Evolutionary conservation across 345 rosid species (phyloP), one percentile per base, ranked within the genome.

Genomic region (Bruguiera gymnorhiza): DNA sequence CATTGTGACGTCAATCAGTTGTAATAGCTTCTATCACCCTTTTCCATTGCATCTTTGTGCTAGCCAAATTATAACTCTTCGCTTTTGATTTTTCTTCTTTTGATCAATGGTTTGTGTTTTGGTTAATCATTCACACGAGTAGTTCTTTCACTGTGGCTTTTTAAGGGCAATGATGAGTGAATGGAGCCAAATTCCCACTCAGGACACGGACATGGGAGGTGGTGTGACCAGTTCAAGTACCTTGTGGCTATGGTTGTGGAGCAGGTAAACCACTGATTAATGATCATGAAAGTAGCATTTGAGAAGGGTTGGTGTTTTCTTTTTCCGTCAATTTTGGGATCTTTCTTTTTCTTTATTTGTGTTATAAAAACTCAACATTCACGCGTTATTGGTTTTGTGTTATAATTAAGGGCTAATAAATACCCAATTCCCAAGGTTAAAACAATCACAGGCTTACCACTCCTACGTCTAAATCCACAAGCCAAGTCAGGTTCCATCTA

Each of bases 1-100:
- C 58, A 57, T 5, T 48, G 21, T 60, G 71, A 75, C 68, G 53
- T 70, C 67, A 60, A 23, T 16, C 52, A 9, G 11, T 29, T 62
- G 75, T 60, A 65, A 75, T 20, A 21, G 18, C 31, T 51, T 15
- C 3, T 13, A 43, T 43, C 18, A 56, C 6, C 50, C 58, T 6
- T 61, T 19, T 39, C 30, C 53, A 1, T 21, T 15, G 24, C n/a
- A 61, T 24, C n/a, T 24, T 26, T 63, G 24, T 4, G 6, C 27
- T 2, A 1, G 29, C 24, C 59, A 55, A 55, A 55, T 23, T 21
- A 8, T 21, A 20, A 7, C 3, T 5, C 27, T 55, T 2, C 2
- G 24, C 13, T n/a, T 54, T n/a, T 62, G 65, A 3, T 19, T 8
- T 53, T 21, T 61, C 6, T 29, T 65, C 4, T 71, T 58, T 16